A percentile compares a stretch with the other conserved stretches of the same genome.
These are phyloP conservation scores for Bruguiera hainesii DNA, from an alignment of 441 rosid genomes.

Conservation along the genomic window DNA sequence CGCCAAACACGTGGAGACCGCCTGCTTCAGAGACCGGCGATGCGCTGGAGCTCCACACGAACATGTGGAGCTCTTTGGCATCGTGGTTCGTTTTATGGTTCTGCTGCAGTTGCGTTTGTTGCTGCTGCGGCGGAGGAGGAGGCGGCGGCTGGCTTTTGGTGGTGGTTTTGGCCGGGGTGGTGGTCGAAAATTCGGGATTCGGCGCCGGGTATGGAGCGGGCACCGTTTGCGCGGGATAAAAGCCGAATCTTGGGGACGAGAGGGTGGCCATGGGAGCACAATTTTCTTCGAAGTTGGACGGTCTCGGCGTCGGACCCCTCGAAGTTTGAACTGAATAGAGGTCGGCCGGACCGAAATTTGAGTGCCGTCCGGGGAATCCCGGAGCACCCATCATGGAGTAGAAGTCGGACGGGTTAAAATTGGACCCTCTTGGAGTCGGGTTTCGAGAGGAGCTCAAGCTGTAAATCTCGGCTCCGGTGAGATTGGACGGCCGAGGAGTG, in stretches of 20 bases:
- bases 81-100: slow-evolving; percentile 30
- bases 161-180: slow-evolving; percentile 24
- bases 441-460: slow-evolving; percentile 80
- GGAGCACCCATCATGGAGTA: slow-evolving; percentile 81
- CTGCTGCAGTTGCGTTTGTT: slow-evolving; percentile 28
- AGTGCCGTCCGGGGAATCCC: slow-evolving; percentile 63
- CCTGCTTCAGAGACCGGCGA: slow-evolving; percentile 87
- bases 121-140: slow-evolving; percentile 27
- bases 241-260: slow-evolving; percentile 83
- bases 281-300: slow-evolving; percentile 82
- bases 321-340: slow-evolving; percentile 79
- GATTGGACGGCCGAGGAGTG: slow-evolving; percentile 69
- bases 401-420: slow-evolving; percentile 79
- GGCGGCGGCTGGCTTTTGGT: slow-evolving; percentile 31
- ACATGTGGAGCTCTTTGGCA: slow-evolving; percentile 89
- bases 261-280: slow-evolving; percentile 38
- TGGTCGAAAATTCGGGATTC: slow-evolving; percentile 57
- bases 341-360: slow-evolving; percentile 69
- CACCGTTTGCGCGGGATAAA: slow-evolving; percentile 60
- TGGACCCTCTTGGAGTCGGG: slow-evolving; percentile 93
- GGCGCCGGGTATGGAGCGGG: slow-evolving; percentile 90
- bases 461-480: slow-evolving; percentile 89
- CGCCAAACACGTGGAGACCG: slow-evolving; percentile 60
- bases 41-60: slow-evolving; percentile 94
- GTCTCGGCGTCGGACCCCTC: slow-evolving; percentile 67